These are phyloP conservation scores for Magnolia officinalis DNA, from an alignment of 164 flowering plant genomes.

Conservation along the genomic window DNA sequence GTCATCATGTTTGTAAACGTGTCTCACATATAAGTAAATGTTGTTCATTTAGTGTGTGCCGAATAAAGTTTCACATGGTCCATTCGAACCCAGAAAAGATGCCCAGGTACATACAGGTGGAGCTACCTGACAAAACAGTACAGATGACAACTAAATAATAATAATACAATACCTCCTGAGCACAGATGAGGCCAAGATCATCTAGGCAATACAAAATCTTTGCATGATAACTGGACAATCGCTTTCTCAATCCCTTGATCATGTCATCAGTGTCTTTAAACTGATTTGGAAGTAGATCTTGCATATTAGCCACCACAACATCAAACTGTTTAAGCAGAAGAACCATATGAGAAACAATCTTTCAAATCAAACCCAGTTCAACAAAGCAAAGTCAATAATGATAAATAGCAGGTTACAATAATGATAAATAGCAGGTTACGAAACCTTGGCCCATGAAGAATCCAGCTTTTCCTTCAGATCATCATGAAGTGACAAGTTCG, in stretches of 20 bases:
- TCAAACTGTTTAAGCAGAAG: constrained; percentile 48
- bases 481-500: constrained; percentile 18
- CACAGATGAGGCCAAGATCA: constrained; percentile 73
- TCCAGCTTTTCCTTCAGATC: constrained; percentile 50
- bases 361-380: neutral
- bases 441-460: constrained; percentile 59
- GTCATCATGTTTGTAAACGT: neutral
- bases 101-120: too few relatives aligned
- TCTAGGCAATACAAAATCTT: constrained; percentile 74
- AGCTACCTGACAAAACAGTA: too few relatives aligned
- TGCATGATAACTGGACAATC: constrained; percentile 42
- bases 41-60: neutral
- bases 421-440: neutral
- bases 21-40: neutral
- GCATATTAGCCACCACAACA: constrained; percentile 33
- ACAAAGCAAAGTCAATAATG: neutral
- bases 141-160: neutral
- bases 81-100: neutral
- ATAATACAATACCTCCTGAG: constrained; percentile 59
- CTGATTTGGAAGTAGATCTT: constrained; percentile 29
- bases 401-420: neutral
- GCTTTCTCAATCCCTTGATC: constrained; percentile 36
- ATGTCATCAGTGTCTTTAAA: constrained; percentile 49
- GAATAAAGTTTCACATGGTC: neutral
- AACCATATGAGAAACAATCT: constrained; percentile 4